Evolutionary conservation across 441 rosid species (phyloP).

Genomic region (Gossypium trilobum): DNA sequence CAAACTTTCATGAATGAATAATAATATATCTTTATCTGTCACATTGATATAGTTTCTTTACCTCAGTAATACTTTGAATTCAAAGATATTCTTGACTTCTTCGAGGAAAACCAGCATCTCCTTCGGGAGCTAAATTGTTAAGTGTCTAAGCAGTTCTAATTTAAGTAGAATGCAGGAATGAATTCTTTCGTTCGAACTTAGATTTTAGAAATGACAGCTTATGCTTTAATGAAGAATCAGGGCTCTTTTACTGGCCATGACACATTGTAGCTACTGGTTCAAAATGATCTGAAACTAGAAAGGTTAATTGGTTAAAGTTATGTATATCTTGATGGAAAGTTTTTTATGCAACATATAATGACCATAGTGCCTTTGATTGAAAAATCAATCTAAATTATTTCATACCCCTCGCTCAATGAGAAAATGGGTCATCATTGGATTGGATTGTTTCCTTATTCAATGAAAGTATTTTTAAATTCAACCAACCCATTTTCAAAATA

Average conservation of each 20-base stretch:
- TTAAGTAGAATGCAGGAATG: neutral
- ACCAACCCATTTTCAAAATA: neutral
- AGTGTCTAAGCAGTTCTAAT: neutral
- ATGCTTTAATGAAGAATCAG: neutral
- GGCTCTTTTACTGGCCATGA: neutral
- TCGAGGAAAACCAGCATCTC: neutral
- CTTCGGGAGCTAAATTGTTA: neutral
- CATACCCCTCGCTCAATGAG: neutral
- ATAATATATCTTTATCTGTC: neutral
- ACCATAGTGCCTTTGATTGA: neutral
- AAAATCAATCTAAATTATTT: neutral
- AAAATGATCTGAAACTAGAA: neutral
- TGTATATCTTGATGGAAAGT: neutral
- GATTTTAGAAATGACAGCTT: neutral
- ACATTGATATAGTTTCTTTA: conserved; percentile 2
- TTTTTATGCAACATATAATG: neutral
- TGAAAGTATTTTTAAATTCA: neutral
- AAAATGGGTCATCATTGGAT: neutral
- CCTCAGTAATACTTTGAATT: neutral
- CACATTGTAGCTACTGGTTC: neutral
- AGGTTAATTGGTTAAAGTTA: neutral
- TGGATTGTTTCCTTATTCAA: neutral
- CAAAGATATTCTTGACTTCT: neutral
- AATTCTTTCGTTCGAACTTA: neutral
- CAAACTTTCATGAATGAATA: neutral